These are phyloP conservation scores for Nitzschia palea DNA, from an alignment of 108 stramenopile species.

Conservation along the genomic window DNA sequence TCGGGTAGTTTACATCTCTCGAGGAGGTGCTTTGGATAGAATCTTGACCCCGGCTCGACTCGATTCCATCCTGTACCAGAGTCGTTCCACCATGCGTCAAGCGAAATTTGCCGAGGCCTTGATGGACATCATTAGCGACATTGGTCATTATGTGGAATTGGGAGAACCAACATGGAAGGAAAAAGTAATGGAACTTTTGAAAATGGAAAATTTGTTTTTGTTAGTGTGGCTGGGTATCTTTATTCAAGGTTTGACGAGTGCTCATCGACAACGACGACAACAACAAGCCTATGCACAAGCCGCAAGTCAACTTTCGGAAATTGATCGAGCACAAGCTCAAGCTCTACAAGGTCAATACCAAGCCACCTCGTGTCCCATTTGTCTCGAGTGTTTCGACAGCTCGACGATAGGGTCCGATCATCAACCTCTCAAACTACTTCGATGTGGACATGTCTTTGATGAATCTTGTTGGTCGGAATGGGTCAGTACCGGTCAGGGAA, in stretches of 20 bases:
- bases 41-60: constrained; percentile 41
- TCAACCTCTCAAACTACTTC: constrained; percentile 49
- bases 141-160: constrained; percentile 26
- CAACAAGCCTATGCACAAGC: constrained; percentile 42
- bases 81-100: constrained; percentile 37
- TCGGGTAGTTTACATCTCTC: constrained; percentile 53
- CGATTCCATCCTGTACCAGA: constrained; percentile 31
- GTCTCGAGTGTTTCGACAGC: constrained; percentile 51
- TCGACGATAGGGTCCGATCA: constrained; percentile 50
- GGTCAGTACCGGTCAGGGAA: constrained; percentile 35
- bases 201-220: neutral
- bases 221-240: constrained; percentile 16
- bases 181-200: neutral
- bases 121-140: constrained; percentile 18
- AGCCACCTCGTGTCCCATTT: constrained; percentile 62
- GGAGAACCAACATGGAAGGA: constrained; percentile 41
- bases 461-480: constrained; percentile 61
- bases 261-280: constrained; percentile 3
- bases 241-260: neutral
- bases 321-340: constrained; percentile 53
- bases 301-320: constrained; percentile 35
- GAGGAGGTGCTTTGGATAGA: constrained; percentile 36
- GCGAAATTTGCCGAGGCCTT: constrained; percentile 39
- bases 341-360: constrained; percentile 51
- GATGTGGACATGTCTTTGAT: constrained; percentile 74